Evolutionary conservation across 495 filamentous ascomycete species (phyloP), one percentile per base, ranked within the genome.

Genomic region (Penicillium psychrofluorescens): DNA sequence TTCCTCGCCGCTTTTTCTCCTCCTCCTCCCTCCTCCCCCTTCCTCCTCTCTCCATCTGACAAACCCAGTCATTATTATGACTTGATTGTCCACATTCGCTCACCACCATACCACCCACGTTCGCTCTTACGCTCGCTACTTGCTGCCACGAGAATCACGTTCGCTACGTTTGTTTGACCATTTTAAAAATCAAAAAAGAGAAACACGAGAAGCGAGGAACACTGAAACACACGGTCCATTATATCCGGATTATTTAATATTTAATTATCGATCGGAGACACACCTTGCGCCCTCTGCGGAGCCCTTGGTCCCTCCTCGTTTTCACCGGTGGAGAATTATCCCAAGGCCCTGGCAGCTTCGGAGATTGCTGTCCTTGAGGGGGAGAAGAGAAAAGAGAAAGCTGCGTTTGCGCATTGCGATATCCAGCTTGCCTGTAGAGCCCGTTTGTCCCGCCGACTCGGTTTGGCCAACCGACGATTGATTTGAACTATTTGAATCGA

Each of bases 71-170:
- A 40, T 43, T 55, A 59, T 57, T 60, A 66, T 66, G 62, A 63
- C 55, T 53, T 67, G 59, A 56, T 48, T 46, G 48, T 56, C 50
- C 40, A 64, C 66, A 62, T 64, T 68, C 65, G 68, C 67, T 65
- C 60, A 50, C 51, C 45, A 39, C 49, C 22, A 22, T 4, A 22
- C 22, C 22, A 22, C 22, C 48, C 53, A 63, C 64, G 55, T 62
- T 67, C 62, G 62, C 64, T 64, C 53, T 61, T 56, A 72, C 68
- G 68, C 63, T 72, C 66, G 68, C 67, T 71, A 63, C 56, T 55
- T 64, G 55, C 63, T 53, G 59, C 51, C 49, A 65, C 57, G 60
- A 64, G 51, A 58, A 60, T 49, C 61, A 70, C 68, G 57, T 66
- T 71, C 68, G 68, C 68, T 71, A 71, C 63, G 56, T 50, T 56